Base-by-base conservation (phyloP, 441 rosid species). In the Brassica balearica region DNA sequence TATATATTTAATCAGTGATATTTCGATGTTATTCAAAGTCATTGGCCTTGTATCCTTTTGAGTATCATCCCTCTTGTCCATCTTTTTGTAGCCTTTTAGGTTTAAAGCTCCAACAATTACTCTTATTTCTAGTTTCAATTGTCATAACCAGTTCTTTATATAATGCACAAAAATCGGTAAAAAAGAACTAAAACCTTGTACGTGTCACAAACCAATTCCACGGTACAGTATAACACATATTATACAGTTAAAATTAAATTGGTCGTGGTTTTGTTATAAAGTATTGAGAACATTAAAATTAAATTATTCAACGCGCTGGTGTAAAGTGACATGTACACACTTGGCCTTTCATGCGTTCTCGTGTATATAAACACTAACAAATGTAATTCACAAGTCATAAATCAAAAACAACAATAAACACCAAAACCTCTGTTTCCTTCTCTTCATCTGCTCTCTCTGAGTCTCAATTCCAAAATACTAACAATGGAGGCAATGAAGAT, bases 401-500 rank as follows among this genome's bases (percentile, higher is more conserved):
- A 78, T 67, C 64, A 58, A 43, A 65, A 78, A 38, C 34, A 76
- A 46, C 46, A 38, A 64, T 6, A 68, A 12, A 12, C 71, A 74
- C 69, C 29, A 17, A 69, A 60, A 62, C 56, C 14, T 20, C 20
- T 12, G 17, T 29, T 8, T 58, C 9, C 64, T 65, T 75, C 59
- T 80, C 72, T 74, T 70, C 69, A 65, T 59, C 60, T 68, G 68
- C 69, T 43, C 12, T 41, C 62, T 63, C 48, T 8, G 5, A 38
- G 43, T 64, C 71, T 79, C 75, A 61, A 34, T 4, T 25, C 67
- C 36, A 68, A 63, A 38, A 17, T 23, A 79, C 19, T 22, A 48
- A 46, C 11, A 68, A 91, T 87, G 94, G 91, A 85, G 85, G 89
- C 89, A 78, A 83, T 83, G 89, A 91, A 84, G 85, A 82, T 86